Percentiles rank a stretch among this genome's conserved stretches.
Evolutionary conservation across 352 stramenopile species (phyloP).

Genomic region (Blastocystis sp.): DNA sequence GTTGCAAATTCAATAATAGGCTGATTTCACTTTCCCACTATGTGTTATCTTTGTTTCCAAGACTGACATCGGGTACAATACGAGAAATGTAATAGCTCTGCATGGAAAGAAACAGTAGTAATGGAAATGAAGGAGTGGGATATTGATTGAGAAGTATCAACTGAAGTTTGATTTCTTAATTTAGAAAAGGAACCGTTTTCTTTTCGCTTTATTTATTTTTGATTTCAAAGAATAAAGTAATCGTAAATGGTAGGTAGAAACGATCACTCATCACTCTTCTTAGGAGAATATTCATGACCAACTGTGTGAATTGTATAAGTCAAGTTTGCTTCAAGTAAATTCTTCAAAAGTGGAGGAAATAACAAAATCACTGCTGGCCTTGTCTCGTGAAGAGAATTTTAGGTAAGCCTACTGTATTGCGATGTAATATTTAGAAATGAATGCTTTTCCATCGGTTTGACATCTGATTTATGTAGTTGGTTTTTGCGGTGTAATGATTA

Average conservation of each 20-base stretch:
- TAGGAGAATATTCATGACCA: background rate
- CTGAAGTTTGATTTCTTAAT: background rate
- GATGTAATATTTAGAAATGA: background rate
- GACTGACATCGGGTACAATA: background rate
- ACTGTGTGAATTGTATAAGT: background rate
- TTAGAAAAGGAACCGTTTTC: background rate
- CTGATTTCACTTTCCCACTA: conserved; percentile 33
- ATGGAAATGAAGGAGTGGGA: background rate
- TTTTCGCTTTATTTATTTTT: background rate
- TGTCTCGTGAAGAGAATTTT: background rate
- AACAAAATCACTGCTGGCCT: background rate
- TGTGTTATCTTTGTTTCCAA: background rate
- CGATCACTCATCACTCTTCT: background rate
- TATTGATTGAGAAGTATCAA: background rate
- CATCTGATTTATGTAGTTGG: conserved; percentile 18
- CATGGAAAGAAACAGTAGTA: background rate
- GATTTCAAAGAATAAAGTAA: background rate
- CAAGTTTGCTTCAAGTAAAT: conserved; percentile 33
- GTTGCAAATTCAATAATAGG: conserved; percentile 3
- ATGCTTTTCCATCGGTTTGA: background rate
- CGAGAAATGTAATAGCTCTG: background rate
- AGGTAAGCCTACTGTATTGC: background rate
- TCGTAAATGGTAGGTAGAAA: background rate
- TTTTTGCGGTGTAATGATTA: conserved; percentile 29
- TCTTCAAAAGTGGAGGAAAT: background rate